phyloP scores from a whole-genome alignment of 2,329 filamentous ascomycete genomes.

The Coleophoma cylindrospora region DNA sequence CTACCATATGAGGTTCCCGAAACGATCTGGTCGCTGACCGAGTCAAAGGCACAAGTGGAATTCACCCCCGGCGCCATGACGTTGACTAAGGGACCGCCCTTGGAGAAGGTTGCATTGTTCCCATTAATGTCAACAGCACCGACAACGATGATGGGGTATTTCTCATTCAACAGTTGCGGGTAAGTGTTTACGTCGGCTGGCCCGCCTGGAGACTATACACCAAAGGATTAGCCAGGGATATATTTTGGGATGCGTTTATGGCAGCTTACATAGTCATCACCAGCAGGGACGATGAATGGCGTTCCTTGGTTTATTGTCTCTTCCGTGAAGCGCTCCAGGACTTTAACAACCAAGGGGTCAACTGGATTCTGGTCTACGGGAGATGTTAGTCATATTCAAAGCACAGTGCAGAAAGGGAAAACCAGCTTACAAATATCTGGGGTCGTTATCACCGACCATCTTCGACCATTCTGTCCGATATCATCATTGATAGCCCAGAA shows the following conservation, averaged over 20 bases:
- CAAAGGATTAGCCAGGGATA: not conserved
- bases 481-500: not conserved
- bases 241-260: not conserved
- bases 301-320: not conserved
- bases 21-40: not conserved
- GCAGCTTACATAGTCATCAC: not conserved
- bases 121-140: not conserved
- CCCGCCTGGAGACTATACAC: too few relatives aligned
- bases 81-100: not conserved
- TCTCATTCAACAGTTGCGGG: not conserved
- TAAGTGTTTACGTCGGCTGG: not conserved
- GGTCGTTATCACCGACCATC: not conserved
- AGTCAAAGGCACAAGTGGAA: not conserved
- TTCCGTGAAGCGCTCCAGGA: not conserved
- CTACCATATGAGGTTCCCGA: not conserved
- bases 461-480: not conserved
- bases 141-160: not conserved
- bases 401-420: not conserved
- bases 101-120: not conserved
- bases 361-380: not conserved
- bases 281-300: not conserved
- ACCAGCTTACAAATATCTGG: too few relatives aligned
- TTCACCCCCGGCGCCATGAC: not conserved
- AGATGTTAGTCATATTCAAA: not conserved
- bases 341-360: not conserved